Evolutionary conservation across 495 filamentous ascomycete genomes (phyloP), one percentile per base, ranked within the genome.

Genomic region (Extremus antarcticus): DNA sequence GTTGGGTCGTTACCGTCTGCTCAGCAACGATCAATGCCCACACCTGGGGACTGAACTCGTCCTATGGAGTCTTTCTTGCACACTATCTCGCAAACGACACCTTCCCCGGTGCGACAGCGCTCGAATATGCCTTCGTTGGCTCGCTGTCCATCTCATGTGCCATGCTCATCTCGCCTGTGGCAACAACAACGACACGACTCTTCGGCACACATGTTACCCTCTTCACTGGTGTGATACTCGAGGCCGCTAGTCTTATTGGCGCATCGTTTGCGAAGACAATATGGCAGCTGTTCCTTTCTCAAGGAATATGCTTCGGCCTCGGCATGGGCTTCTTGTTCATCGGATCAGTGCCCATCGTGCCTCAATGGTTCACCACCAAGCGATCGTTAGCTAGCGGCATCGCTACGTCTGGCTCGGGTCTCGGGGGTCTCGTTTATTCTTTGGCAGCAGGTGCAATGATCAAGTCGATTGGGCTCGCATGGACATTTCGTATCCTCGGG

Each of bases 281-380:
- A 1, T 80, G 74, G 74, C 76, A 79, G 11, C 68, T 81, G 0
- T 81, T 88, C 53, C 77, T 94, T 2, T 80, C 77, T 50, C 87
- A 92, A 65, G 88, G 49, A 2, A 24, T 52, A 10, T 40, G 29
- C 25, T 52, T 52, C 38, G 87, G 85, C 0, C 29, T 50, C 9
- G 62, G 62, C 2, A 78, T 90, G 69, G 86, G 87, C 7, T 85
- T 92, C 53, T 75, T 82, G 19, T 94, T 88, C 67, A 85, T 84
- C 8, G 76, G 80, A 20, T 83, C 78, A 23, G 81, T 85, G 1
- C 79, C 81, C 16, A 78, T 90, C 15, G 74, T 85, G 0, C 79
- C 86, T 1, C 86, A 92, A 61, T 92, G 88, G 88, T 92, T 94
- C 68, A 70, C 69, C 22, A 78, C 78, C 25, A 75, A 76, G 11